Evolutionary conservation across 495 filamentous ascomycete genomes (phyloP), one percentile per base, ranked within the genome.

Genomic region (Geoglossum glabrum): DNA sequence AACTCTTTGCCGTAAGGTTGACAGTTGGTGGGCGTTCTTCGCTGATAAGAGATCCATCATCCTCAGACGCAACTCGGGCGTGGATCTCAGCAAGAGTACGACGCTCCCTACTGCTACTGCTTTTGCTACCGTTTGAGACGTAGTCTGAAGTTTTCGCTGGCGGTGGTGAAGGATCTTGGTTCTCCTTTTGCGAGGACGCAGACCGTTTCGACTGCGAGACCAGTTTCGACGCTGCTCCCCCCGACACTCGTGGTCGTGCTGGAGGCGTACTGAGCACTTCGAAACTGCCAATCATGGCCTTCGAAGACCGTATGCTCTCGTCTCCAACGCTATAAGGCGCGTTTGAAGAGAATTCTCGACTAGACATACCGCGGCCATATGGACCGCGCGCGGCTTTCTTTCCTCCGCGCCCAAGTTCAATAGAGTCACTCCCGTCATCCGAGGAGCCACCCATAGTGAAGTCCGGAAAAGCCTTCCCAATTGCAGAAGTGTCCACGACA

Each of bases 21-120:
- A 72, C 62, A 28, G 70, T 75, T 7, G 73, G 66, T 17, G 79
- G 79, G 34, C 75, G 68, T 54, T 78, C 76, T 43, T 78, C 75
- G 40, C 64, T 70, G 28, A 76, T 56, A 31, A 74, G 68, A 26
- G 77, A 79, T 1, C 72, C 72, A 46, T 80, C 77, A 61, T 82
- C 79, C 58, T 71, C 70, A 34, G 77, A 75, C 10, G 72, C 70
- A 10, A 77, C 73, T 61, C 72, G 76, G 11, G 76, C 75, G 59
- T 82, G 77, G 68, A 76, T 73, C 23, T 78, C 71, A 9, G 75
- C 73, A 6, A 78, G 66, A 6, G 76, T 73, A 56, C 30, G 56
- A 56, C 33, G 54, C 11, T 26, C 25, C 15, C 43, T 62, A 40
- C 60, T 63, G 45, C 34, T 62, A 54, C 57, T 61, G 45, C 34